Conservation (phyloP, 306 rosid species). For the Prinsepia uniflora region DNA sequence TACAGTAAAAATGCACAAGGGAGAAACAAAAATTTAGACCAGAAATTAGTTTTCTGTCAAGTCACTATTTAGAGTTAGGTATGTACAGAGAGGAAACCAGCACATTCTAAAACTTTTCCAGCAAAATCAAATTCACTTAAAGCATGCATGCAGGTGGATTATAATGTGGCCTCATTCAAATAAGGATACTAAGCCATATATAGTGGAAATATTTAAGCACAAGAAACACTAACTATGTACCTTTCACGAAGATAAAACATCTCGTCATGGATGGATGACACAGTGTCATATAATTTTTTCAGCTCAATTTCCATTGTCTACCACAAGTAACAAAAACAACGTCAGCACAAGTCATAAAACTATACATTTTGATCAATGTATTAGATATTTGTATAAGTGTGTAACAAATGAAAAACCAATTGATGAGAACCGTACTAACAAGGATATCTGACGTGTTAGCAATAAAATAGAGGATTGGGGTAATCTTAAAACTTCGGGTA, state of each 20-base stretch:
- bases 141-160: not conserved
- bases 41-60: not conserved
- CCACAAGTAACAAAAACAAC: slow-evolving; percentile 16
- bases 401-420: not conserved
- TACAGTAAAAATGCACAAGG: not conserved
- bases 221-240: slow-evolving; percentile 32
- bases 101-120: not conserved
- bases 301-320: slow-evolving; percentile 85
- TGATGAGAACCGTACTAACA: not conserved
- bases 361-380: not conserved
- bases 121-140: not conserved
- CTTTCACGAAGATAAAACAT: slow-evolving; percentile 97
- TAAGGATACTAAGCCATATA: not conserved
- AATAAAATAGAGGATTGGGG: not conserved
- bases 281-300: slow-evolving; percentile 65
- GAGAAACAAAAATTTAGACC: not conserved
- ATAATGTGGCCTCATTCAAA: not conserved
- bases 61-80: no score
- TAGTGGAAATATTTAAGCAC: not conserved
- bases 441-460: not conserved
- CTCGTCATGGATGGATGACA: slow-evolving; percentile 78
- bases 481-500: not conserved
- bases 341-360: not conserved
- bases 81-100: not conserved
- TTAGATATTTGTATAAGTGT: not conserved